These are phyloP conservation scores for Vitis amurensis DNA, from an alignment of 164 flowering plant genomes.

Conservation along the genomic window DNA sequence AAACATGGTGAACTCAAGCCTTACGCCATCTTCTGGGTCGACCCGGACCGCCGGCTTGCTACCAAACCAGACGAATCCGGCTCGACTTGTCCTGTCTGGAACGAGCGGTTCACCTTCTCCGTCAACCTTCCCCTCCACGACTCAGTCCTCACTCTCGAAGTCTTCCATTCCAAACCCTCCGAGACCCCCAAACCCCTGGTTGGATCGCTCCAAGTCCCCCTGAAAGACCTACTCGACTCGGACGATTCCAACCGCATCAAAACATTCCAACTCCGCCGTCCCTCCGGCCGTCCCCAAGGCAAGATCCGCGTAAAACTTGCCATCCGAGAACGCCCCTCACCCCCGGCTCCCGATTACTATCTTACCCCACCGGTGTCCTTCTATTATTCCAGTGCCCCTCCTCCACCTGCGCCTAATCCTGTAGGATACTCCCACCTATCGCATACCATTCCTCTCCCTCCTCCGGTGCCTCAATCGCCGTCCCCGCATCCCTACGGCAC, in stretches of 20 bases:
- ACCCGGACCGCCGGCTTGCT: conserved; percentile 65
- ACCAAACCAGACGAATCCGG: conserved; percentile 72
- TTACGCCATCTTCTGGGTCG: conserved; percentile 71
- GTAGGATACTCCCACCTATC: conserved; percentile 27
- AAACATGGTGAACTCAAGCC: conserved; percentile 74
- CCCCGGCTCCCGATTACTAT: conserved; percentile 42
- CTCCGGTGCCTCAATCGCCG: conserved; percentile 5
- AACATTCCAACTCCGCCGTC: conserved; percentile 61
- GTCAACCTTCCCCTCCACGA: conserved; percentile 34
- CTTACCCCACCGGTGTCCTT: conserved; percentile 39
- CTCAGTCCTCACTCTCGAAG: conserved; percentile 53
- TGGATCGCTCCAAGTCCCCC: conserved; percentile 50
- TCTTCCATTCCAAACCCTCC: conserved; percentile 70
- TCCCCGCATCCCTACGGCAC: conserved; percentile 25
- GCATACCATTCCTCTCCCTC: conserved; percentile 23
- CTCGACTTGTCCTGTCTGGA: conserved; percentile 76
- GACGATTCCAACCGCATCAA: conserved; percentile 27
- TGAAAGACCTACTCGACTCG: conserved; percentile 39
- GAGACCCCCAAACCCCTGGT: conserved; percentile 69
- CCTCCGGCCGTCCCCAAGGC: conserved; percentile 92
- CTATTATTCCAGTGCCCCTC: conserved; percentile 51
- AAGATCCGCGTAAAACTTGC: conserved; percentile 64
- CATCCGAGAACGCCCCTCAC: conserved; percentile 47
- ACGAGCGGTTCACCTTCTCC: conserved; percentile 67
- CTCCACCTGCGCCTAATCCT: conserved; percentile 33